phyloP scores from a whole-genome alignment of 176 grass and related monocot species.

The Oryza glumipatula region DNA sequence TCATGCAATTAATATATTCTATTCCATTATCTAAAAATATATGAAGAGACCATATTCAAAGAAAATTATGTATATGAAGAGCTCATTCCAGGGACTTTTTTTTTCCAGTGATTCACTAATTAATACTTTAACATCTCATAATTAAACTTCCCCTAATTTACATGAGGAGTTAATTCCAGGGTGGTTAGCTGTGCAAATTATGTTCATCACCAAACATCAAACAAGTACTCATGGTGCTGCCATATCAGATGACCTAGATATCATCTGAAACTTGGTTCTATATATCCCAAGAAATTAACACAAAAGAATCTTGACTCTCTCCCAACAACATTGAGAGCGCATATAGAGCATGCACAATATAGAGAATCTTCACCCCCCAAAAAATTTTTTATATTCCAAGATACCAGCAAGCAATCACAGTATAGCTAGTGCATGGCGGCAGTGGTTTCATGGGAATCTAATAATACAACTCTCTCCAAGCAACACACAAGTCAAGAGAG shows the following conservation, averaged over 20 bases:
- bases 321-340: not conserved
- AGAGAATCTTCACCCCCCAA: not conserved
- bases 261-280: no score
- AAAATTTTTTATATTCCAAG: slow-evolving; percentile 18
- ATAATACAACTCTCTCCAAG: slow-evolving; percentile 26
- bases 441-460: slow-evolving; percentile 25
- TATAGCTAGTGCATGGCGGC: not conserved
- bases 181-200: not conserved
- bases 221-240: not conserved
- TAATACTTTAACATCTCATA: not conserved
- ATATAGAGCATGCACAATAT: not conserved
- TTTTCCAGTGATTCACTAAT: not conserved
- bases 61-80: not conserved
- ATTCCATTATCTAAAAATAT: no score
- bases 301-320: not conserved
- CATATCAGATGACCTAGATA: not conserved
- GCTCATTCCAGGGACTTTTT: not conserved
- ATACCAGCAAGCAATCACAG: slow-evolving; percentile 2
- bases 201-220: not conserved
- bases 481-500: not conserved
- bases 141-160: not conserved
- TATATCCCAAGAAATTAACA: not conserved
- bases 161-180: not conserved
- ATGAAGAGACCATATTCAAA: not conserved
- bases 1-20: not conserved